Percentiles rank a stretch among this genome's conserved stretches.
These are phyloP conservation scores for Pyrus hybrid DNA, from an alignment of 331 rosid species.

Conservation along the genomic window DNA sequence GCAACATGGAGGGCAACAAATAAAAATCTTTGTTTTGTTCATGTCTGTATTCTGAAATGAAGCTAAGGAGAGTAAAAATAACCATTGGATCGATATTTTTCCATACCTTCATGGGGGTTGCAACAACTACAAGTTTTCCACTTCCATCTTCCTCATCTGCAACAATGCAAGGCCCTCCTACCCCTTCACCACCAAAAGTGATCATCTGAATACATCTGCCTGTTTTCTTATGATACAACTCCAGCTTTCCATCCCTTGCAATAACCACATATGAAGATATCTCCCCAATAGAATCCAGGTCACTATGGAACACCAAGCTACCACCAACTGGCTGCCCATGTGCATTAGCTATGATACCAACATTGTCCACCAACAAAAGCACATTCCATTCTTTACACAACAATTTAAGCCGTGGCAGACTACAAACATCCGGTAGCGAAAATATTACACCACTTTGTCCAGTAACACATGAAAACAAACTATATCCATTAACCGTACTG, in stretches of 20 bases:
- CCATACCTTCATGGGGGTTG: conserved; percentile 72
- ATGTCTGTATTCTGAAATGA: neutral
- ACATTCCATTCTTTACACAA: conserved; percentile 71
- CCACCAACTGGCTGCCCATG: conserved; percentile 90
- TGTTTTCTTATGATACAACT: conserved; percentile 74
- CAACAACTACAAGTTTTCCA: conserved; percentile 64
- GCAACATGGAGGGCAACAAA: conserved; percentile 2
- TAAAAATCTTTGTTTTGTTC: neutral
- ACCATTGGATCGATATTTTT: neutral
- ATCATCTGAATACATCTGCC: conserved; percentile 69
- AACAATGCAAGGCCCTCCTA: conserved; percentile 56
- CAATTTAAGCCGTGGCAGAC: conserved; percentile 61
- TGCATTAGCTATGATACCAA: conserved; percentile 64
- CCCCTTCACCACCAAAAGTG: conserved; percentile 65
- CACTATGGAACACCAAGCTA: conserved; percentile 60
- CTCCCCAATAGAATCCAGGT: conserved; percentile 73
- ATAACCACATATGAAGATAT: conserved; percentile 68
- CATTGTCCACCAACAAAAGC: conserved; percentile 89
- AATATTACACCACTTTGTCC: conserved; percentile 75
- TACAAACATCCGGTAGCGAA: conserved; percentile 70
- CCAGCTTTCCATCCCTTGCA: conserved; percentile 71
- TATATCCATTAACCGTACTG: conserved; percentile 69
- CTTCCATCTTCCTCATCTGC: conserved; percentile 57
- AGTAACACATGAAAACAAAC: conserved; percentile 63
- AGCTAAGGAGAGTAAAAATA: neutral